phyloP scores from a whole-genome alignment of 768 basidiomycete species.

The Calvatia gigantea region DNA sequence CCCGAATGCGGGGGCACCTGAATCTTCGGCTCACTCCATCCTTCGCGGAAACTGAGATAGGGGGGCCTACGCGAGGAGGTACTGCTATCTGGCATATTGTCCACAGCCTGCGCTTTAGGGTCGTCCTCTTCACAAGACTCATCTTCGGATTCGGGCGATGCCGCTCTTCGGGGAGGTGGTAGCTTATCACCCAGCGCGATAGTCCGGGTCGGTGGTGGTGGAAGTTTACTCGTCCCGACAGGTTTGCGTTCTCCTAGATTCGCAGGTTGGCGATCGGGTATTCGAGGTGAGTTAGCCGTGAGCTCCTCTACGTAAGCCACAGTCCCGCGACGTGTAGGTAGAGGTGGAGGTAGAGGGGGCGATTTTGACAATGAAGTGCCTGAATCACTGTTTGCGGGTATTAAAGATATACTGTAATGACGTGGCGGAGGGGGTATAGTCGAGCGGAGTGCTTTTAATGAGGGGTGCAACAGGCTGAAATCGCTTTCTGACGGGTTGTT shows the following conservation, averaged over 20 bases:
- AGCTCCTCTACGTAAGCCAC: slow-evolving; percentile 8
- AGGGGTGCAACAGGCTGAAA: slow-evolving; percentile 9
- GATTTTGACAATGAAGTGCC: slow-evolving; percentile 15
- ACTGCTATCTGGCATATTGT: slow-evolving; percentile 66
- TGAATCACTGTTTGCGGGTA: slow-evolving; percentile 9
- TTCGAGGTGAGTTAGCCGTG: slow-evolving; percentile 20
- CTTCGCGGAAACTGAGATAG: slow-evolving; percentile 34
- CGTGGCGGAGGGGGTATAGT: slow-evolving; percentile 24
- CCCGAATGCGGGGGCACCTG: slow-evolving; percentile 58
- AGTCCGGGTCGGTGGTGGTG: slow-evolving; percentile 72
- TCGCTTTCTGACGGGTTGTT: slow-evolving; percentile 12
- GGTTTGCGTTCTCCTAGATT: slow-evolving; percentile 32
- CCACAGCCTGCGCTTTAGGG: slow-evolving; percentile 35
- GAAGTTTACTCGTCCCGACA: slow-evolving; percentile 42
- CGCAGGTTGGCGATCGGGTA: slow-evolving; percentile 24
- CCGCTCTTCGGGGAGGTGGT: slow-evolving; percentile 53
- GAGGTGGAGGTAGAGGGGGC: slow-evolving; percentile 37
- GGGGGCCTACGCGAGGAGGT: slow-evolving; percentile 59
- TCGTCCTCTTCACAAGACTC: slow-evolving; percentile 65
- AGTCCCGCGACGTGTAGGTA: slow-evolving; percentile 40
- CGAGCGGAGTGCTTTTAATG: slow-evolving; percentile 13
- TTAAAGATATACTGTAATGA: slow-evolving; percentile 20
- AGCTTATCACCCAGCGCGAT: slow-evolving; percentile 69
- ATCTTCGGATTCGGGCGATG: slow-evolving; percentile 43
- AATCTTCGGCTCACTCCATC: slow-evolving; percentile 44